Evolutionary conservation across 78 protist genomes (phyloP), one percentile per base, ranked within the genome.

Genomic region (Dictyostelium intermedium): DNA sequence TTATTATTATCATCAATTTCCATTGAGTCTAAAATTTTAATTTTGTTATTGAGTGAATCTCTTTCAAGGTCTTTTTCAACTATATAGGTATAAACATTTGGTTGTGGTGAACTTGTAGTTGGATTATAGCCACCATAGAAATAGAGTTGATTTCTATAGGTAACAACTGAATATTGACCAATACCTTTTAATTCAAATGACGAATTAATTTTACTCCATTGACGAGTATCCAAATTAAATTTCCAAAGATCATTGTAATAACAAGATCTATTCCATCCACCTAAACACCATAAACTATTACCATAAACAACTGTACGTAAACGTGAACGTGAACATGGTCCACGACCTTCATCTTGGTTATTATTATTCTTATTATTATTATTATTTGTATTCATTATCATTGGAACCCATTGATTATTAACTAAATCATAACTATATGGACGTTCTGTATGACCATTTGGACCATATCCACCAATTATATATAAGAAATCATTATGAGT

Each of bases 391-490:
- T 56, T 56, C 66, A 56, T 56, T 34, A 35, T 0, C 91, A 85
- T 74, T 34, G 92, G 84, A 0, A 86, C 63, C 94, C 94, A 89
- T 32, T 63, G 39, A 47, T 89, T 43, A 35, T 47, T 89, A 1
- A 39, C 10, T 11, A 89, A 47, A 50, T 89, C 82, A 32, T 74
- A 89, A 27, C 69, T 27, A 47, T 80, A 89, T 16, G 94, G 94
- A 47, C 27, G 53, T 35, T 74, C 76, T 20, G 87, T 63, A 35
- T 89, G 94, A 50, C 94, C 94, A 11, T 89, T 72, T 9, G 94
- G 94, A 3, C 94, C 94, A 89, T 89, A 89, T 2, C 94, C 94
- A 45, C 94, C 94, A 43, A 89, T 89, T 1, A 89, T 89, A 89
- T 89, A 89, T 6, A 89, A 35, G 41, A 34, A 32, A 77, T 89